These are phyloP conservation scores for Umbelopsis sp. DNA, from an alignment of 192 early-diverging fungal genomes.

Conservation along the genomic window DNA sequence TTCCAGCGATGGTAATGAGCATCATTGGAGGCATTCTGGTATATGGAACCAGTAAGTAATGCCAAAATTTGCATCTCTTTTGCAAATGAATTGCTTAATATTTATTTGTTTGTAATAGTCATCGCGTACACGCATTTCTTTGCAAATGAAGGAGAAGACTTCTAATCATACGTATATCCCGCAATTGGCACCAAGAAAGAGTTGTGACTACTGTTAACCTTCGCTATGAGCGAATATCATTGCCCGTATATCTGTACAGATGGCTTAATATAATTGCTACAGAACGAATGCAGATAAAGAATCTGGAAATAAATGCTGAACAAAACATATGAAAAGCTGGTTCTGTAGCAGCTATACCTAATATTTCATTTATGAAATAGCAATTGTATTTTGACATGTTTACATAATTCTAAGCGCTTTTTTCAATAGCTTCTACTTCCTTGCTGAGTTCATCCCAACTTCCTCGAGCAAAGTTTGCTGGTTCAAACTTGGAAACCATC, in stretches of 20 bases:
- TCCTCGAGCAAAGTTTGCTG: neutral
- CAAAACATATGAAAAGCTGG: neutral
- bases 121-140: conserved; percentile 61
- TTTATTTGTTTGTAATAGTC: conserved; percentile 36
- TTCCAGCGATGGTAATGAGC: conserved; percentile 88
- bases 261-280: neutral
- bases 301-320: neutral
- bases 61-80: neutral
- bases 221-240: neutral
- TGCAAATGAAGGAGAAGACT: conserved; percentile 52
- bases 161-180: conserved; percentile 31
- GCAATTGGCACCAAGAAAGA: neutral
- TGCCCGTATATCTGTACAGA: neutral
- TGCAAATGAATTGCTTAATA: neutral
- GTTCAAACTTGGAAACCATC: neutral
- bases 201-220: neutral
- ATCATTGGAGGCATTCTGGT: conserved; percentile 88
- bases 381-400: too few relatives aligned
- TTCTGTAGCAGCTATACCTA: too few relatives aligned
- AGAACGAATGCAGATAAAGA: neutral
- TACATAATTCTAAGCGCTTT: neutral
- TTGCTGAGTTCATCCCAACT: neutral
- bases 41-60: conserved; percentile 81
- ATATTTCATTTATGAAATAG: too few relatives aligned
- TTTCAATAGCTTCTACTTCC: neutral